Evolutionary conservation across 140 eudicot genomes (phyloP), one percentile per base, ranked within the genome.

Genomic region (Flaveria floridana): DNA sequence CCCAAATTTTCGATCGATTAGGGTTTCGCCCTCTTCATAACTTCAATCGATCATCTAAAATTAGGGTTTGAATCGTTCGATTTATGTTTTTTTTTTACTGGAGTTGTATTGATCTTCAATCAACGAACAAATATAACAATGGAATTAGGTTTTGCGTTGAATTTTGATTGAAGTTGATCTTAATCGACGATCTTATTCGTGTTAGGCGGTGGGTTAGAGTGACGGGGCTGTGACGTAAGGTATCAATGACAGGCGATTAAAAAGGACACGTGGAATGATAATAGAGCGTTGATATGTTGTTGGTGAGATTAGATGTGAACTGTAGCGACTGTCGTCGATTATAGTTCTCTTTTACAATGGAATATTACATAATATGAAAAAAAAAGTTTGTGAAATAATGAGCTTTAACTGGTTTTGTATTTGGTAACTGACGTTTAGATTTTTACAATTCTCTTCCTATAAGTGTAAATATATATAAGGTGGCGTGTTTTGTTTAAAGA

Each of bases 1-100:
- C 82, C 82, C 61, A 72, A 72, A 23, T 12, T 79, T 72, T 25
- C 41, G 8, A 79, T 41, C 66, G 55, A 41, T 12, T 53, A 52
- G 78, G 78, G 74, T 72, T 79, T 21, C 74, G 57, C 16, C 39
- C 65, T 2, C 25, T 71, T 30, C 25, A 53, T 19, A 37, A 73
- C 51, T 25, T 65, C 64, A 65, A 73, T 65, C 20, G 74, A 48
- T 12, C 68, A 79, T 79, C 57, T 0, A 74, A 71, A 65, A 6
- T 11, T 34, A 64, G 37, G 61, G 14, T 62, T 21, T 14, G 8
- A 48, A 70, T 70, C 28, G 59, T 23, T 39, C 14, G 82, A 72
- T 63, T 16, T 34, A 44, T 30, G n/a, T 34, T 14, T 0, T 18
- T 13, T 37, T 46, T 66, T 67, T 30, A 77, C 13, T 58, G 19